Percentiles rank a stretch among this genome's conserved stretches.
Evolutionary conservation across 352 stramenopile genomes (phyloP).

Genomic region (Phytophthora ramorum): DNA sequence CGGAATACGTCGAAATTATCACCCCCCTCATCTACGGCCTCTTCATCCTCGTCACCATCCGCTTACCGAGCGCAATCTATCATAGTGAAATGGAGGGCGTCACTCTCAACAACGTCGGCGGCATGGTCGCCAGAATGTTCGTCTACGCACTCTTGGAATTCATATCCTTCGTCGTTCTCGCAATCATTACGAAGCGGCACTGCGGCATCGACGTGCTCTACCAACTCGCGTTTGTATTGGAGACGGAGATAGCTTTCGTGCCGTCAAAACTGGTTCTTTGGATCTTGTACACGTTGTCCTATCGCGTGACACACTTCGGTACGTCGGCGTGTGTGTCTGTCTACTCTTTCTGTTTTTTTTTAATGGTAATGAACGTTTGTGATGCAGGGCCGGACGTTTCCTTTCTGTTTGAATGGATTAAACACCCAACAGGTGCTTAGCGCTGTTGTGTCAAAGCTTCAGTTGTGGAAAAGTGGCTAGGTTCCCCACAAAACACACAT

Average conservation of each 20-base stretch:
- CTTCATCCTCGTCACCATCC: conserved; percentile 9
- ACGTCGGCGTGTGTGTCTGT: not conserved
- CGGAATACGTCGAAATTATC: conserved; percentile 40
- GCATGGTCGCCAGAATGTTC: conserved; percentile 13
- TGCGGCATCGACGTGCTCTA: conserved; percentile 20
- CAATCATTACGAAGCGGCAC: not conserved
- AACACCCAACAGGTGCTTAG: not conserved
- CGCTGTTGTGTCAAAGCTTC: too few species aligned
- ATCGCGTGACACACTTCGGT: conserved; percentile 2
- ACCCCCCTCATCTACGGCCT: conserved; percentile 33
- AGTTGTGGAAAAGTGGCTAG: not conserved
- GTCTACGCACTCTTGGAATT: conserved; percentile 21
- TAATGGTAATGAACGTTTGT: not conserved
- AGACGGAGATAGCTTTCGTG: conserved; percentile 20
- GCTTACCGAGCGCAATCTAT: conserved; percentile 28
- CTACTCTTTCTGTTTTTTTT: not conserved
- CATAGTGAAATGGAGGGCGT: conserved; percentile 30
- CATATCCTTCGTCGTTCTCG: conserved; percentile 12
- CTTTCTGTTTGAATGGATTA: not conserved
- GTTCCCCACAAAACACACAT: not conserved
- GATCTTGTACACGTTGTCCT: conserved; percentile 14
- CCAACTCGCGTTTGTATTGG: conserved; percentile 32
- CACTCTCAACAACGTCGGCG: not conserved
- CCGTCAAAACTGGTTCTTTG: conserved; percentile 24
- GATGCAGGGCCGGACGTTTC: not conserved